Percentiles rank a stretch among this genome's conserved stretches.
Conservation (phyloP, 2,329 filamentous ascomycete species). For the Plenodomus lindquistii region DNA sequence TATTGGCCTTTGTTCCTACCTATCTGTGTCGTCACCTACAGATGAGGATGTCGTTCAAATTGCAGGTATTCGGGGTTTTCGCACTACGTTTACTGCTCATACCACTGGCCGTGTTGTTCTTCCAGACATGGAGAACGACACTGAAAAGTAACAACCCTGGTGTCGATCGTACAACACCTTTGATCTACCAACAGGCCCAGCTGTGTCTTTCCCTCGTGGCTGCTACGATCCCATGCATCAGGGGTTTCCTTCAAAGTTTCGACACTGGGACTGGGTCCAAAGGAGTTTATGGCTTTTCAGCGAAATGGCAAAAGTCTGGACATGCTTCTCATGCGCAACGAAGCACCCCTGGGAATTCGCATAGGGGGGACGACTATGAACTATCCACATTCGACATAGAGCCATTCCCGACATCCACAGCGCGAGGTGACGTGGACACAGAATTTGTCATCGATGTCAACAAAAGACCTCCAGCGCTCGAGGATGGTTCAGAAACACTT, state of each 20-base stretch:
- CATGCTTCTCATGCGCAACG: too few relatives aligned
- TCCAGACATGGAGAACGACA: background rate
- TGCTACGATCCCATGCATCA: constrained; percentile 32
- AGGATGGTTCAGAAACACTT: background rate
- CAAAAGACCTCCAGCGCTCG: background rate
- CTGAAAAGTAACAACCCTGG: constrained; percentile 19
- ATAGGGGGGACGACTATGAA: too few relatives aligned
- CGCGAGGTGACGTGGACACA: too few relatives aligned
- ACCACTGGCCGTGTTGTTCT: background rate
- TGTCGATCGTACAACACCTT: constrained; percentile 14
- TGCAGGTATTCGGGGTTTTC: constrained; percentile 34
- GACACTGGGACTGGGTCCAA: constrained; percentile 29
- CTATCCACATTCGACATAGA: too few relatives aligned
- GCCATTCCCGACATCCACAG: too few relatives aligned
- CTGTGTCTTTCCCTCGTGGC: constrained; percentile 30
- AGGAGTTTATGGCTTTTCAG: constrained; percentile 16
- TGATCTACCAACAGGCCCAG: constrained; percentile 27
- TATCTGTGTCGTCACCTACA: constrained; percentile 32
- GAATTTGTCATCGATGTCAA: too few relatives aligned
- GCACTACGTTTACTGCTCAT: constrained; percentile 25
- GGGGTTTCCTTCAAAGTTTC: constrained; percentile 30
- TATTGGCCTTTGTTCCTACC: constrained; percentile 24
- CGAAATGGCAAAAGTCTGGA: constrained; percentile 4
- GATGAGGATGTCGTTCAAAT: constrained; percentile 27
- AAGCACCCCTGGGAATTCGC: too few relatives aligned